Conservation (phyloP, 768 basidiomycete genomes). For the Tulasnella calospora region DNA sequence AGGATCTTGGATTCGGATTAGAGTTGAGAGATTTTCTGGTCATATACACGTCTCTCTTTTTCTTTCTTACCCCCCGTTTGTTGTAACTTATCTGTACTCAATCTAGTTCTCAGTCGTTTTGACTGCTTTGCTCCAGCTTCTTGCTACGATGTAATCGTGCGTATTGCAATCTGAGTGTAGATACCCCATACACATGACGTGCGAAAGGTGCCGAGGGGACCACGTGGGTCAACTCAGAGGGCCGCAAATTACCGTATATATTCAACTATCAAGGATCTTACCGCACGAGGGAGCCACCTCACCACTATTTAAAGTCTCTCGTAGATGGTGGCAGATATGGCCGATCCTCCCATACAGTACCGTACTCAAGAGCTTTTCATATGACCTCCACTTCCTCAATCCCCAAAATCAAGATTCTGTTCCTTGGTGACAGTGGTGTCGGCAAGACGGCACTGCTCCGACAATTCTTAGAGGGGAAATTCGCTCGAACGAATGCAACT, state of each 20-base stretch:
- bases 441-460: neutral
- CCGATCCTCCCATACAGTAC: neutral
- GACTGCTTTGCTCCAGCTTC: neutral
- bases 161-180: neutral
- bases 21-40: neutral
- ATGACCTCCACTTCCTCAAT: neutral
- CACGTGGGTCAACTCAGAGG: neutral
- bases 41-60: neutral
- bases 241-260: neutral
- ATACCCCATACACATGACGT: neutral
- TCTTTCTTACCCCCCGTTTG: neutral
- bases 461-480: neutral
- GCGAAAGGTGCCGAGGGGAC: neutral
- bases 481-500: neutral
- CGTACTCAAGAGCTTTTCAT: neutral
- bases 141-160: neutral
- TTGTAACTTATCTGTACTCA: slow-evolving; percentile 11
- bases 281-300: neutral
- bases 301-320: neutral
- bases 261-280: neutral
- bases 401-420: neutral
- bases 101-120: neutral
- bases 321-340: neutral
- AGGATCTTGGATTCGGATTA: neutral
- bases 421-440: neutral